phyloP scores from a whole-genome alignment of 2,329 filamentous ascomycete genomes.

The Aspergillus ruber region DNA sequence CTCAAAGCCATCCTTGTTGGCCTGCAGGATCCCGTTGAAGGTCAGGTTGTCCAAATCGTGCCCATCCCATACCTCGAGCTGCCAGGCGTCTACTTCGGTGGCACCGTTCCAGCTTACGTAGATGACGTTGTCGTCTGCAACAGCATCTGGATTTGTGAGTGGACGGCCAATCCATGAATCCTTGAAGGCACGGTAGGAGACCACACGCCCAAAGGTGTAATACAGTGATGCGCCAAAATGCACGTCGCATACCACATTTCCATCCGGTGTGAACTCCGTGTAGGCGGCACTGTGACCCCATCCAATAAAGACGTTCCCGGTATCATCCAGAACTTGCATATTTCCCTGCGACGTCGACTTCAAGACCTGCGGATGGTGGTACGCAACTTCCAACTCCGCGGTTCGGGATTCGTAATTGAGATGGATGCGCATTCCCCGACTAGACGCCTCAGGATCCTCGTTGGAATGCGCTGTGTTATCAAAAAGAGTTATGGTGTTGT shows the following conservation, averaged over 20 bases:
- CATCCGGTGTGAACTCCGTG: conserved; percentile 47
- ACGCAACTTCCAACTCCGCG: conserved; percentile 33
- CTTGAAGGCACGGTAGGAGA: conserved; percentile 52
- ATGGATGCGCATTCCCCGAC: conserved; percentile 39
- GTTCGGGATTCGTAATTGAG: conserved; percentile 36
- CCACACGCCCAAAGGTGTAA: conserved; percentile 31
- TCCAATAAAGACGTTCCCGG: conserved; percentile 43
- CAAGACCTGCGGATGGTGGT: conserved; percentile 33
- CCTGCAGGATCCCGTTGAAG: conserved; percentile 12
- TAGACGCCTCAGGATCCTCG: conserved; percentile 20
- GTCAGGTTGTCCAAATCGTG: conserved; percentile 5
- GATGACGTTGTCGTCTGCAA: conserved; percentile 22
- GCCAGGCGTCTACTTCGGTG: conserved; percentile 32
- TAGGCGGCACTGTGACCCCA: conserved; percentile 47
- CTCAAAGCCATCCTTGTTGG: conserved; percentile 25
- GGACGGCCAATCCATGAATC: conserved; percentile 49
- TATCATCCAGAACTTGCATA: conserved; percentile 33
- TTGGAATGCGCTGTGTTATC: conserved; percentile 28
- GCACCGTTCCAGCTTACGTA: conserved; percentile 45
- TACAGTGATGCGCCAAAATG: conserved; percentile 38
- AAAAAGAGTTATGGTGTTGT: conserved; percentile 30
- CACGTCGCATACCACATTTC: conserved; percentile 48
- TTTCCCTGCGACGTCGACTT: conserved; percentile 37
- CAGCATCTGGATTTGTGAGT: conserved; percentile 22
- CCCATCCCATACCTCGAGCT: conserved; percentile 17